Evolutionary conservation across 768 basidiomycete species (phyloP), one percentile per base, ranked within the genome.

Genomic region (Russula sp.): DNA sequence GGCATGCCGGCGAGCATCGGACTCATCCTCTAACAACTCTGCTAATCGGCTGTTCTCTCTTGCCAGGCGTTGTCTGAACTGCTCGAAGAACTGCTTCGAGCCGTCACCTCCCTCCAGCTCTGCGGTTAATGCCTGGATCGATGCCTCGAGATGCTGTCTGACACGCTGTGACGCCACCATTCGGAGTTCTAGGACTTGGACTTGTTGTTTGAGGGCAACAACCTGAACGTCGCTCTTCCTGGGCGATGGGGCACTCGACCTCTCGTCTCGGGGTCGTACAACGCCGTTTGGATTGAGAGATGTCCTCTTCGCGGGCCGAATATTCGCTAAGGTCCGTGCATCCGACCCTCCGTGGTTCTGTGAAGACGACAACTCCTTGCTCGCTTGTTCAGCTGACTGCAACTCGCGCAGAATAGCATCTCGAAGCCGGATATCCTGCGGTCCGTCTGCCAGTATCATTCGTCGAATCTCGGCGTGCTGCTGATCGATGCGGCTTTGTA

Each of bases 401-500:
- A 90, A 78, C 68, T 89, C 86, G 35, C 78, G 80, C 27, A 89
- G 75, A 6, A 90, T 73, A 18, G 82, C 80, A 22, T 79, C 75
- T 55, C 86, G 84, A 78, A 89, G 85, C 4, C 78, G 75, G 39
- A 80, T 80, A 63, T 88, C 88, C 42, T 79, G 77, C 9, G 85
- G 80, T 11, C 78, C 79, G 55, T 78, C 80, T 50, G 77, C 77
- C 75, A 82, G 77, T 58, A 89, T 81, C 27, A 89, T 76, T n/a
- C 82, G 77, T 5, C 87, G 83, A 47, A 90, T 81, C 64, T 90
- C 88, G n/a, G 80, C 80, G 69, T 88, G 87, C 58, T 89, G 87
- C 16, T 79, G 80, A 67, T 84, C 83, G 35, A 89, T 80, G 51
- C 80, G 83, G 42, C 84, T 82, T 67, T 79, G 82, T 67, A 88